Evolutionary conservation across 768 basidiomycete species (phyloP).

Genomic region (Pleurotus cornucopiae): DNA sequence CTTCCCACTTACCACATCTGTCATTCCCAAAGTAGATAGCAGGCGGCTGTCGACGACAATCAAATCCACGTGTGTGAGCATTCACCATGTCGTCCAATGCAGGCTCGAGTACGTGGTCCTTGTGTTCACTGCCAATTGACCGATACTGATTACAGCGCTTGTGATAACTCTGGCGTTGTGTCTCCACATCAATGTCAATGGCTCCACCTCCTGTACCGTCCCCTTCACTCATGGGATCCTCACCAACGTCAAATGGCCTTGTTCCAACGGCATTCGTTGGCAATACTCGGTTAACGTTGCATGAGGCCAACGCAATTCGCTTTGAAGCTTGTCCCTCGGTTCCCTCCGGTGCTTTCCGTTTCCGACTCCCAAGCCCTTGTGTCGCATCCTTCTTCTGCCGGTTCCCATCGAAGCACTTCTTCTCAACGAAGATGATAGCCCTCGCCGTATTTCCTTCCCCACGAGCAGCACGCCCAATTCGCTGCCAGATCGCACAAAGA

Average conservation of each 20-base stretch:
- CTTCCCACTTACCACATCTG: conserved; percentile 13
- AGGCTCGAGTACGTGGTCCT: conserved; percentile 7
- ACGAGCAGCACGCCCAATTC: conserved; percentile 25
- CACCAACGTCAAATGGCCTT: background rate
- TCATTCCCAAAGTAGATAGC: conserved; percentile 19
- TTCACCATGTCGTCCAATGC: conserved; percentile 25
- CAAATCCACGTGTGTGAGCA: conserved; percentile 11
- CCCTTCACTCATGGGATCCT: no score
- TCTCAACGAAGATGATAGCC: conserved; percentile 23
- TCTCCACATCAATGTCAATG: background rate
- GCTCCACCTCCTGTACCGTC: background rate
- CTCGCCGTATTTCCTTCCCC: conserved; percentile 11
- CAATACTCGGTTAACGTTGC: background rate
- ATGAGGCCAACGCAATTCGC: background rate
- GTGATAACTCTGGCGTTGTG: background rate
- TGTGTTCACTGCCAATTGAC: background rate
- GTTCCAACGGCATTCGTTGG: background rate
- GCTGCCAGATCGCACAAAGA: conserved; percentile 26
- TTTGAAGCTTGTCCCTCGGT: background rate
- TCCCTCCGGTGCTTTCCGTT: background rate
- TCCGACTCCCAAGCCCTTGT: background rate
- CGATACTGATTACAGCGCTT: background rate
- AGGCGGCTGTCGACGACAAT: conserved; percentile 16
- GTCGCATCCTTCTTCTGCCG: conserved; percentile 9
- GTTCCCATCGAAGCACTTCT: conserved; percentile 20